phyloP scores from a whole-genome alignment of 2,329 filamentous ascomycete genomes.

The Pseudogymnoascus verrucosus region DNA sequence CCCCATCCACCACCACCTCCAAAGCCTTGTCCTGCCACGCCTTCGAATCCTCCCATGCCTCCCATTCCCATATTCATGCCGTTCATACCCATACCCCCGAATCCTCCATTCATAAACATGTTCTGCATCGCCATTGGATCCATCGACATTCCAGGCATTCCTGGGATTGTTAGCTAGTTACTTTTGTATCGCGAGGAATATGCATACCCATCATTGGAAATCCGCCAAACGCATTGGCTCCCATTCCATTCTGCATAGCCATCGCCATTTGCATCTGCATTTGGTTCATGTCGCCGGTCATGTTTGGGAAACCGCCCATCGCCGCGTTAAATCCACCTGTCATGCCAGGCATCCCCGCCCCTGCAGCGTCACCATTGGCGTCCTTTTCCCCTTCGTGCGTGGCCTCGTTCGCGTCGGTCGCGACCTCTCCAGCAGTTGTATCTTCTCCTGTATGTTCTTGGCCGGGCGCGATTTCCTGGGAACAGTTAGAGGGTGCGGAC shows the following conservation, averaged over 20 bases:
- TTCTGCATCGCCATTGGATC: slow-evolving; percentile 68
- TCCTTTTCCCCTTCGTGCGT: slow-evolving; percentile 10
- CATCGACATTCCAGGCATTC: slow-evolving; percentile 80
- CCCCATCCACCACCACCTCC: slow-evolving; percentile 62
- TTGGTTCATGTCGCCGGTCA: slow-evolving; percentile 58
- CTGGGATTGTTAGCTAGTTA: slow-evolving; percentile 33
- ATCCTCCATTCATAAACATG: slow-evolving; percentile 73
- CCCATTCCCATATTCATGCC: slow-evolving; percentile 71
- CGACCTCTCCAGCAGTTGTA: slow-evolving; percentile 15
- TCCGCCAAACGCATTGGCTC: slow-evolving; percentile 43
- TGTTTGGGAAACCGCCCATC: slow-evolving; percentile 32
- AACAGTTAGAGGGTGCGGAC: slow-evolving; percentile 14
- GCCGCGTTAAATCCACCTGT: slow-evolving; percentile 36
- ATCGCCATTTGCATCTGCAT: slow-evolving; percentile 82
- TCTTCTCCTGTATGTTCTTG: slow-evolving; percentile 20
- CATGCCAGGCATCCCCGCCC: slow-evolving; percentile 22
- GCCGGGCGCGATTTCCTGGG: slow-evolving; percentile 27
- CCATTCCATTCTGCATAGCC: slow-evolving; percentile 64
- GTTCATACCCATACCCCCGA: slow-evolving; percentile 71
- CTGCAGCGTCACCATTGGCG: slow-evolving; percentile 14
- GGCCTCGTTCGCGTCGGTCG: slow-evolving; percentile 13
- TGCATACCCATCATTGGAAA: slow-evolving; percentile 83
- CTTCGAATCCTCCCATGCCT: slow-evolving; percentile 55
- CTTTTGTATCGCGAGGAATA: background rate
- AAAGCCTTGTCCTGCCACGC: slow-evolving; percentile 52